A percentile compares a stretch with the other conserved stretches of the same genome.
phyloP scores from a whole-genome alignment of 2,329 filamentous ascomycete genomes.

The Nemania bipapillata region DNA sequence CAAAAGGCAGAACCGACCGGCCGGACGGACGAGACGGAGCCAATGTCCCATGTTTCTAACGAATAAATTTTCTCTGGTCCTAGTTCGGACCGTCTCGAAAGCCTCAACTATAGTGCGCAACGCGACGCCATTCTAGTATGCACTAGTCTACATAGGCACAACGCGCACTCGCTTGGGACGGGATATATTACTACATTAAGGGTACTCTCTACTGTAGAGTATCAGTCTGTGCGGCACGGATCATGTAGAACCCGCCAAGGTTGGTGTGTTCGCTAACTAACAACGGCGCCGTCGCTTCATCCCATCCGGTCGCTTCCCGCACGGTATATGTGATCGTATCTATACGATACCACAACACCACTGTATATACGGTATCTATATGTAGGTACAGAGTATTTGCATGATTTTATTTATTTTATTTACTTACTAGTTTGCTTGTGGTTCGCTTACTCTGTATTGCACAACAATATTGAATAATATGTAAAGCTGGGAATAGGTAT shows the following conservation, averaged over 20 bases:
- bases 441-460: not conserved
- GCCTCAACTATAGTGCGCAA: not conserved
- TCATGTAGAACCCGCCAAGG: not conserved
- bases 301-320: not conserved
- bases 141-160: not conserved
- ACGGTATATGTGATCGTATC: not conserved
- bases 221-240: not conserved
- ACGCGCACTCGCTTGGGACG: not conserved
- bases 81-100: conserved; percentile 17
- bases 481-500: no score
- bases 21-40: conserved; percentile 21
- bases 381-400: no score
- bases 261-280: not conserved
- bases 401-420: no score
- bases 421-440: not conserved
- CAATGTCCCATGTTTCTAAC: not conserved
- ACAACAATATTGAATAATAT: no score
- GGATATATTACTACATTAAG: conserved; percentile 21
- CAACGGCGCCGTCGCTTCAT: conserved; percentile 1
- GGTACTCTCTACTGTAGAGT: not conserved
- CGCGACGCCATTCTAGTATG: conserved; percentile 15
- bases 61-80: not conserved
- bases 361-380: not conserved
- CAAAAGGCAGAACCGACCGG: conserved; percentile 20
- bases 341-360: not conserved